phyloP scores from a whole-genome alignment of 305 asterid genomes.

The Fraxinus dipetala region DNA sequence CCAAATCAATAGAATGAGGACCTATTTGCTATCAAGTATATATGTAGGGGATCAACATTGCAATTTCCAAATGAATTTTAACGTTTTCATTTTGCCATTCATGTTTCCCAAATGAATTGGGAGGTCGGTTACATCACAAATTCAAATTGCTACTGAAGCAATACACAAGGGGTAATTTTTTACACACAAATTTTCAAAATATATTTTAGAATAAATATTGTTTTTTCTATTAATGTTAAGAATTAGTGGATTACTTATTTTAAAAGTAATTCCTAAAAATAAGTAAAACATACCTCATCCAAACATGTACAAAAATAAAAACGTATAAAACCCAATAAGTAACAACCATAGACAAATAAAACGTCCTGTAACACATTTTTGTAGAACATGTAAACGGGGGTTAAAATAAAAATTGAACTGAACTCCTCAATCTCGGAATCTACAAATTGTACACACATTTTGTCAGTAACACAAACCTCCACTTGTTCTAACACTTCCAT shows the following conservation, averaged over 20 bases:
- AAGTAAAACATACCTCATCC: not conserved
- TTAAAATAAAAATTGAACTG: slow-evolving; percentile 8
- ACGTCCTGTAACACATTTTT: not conserved
- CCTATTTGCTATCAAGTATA: too few species aligned
- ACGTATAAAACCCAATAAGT: not conserved
- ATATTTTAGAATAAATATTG: not conserved
- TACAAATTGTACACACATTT: slow-evolving; percentile 31
- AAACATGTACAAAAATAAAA: not conserved
- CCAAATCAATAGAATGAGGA: too few species aligned
- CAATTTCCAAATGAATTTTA: too few species aligned
- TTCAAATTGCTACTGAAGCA: not conserved
- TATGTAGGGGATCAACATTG: too few species aligned
- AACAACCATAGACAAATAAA: not conserved
- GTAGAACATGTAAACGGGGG: slow-evolving; percentile 5
- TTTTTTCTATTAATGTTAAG: not conserved
- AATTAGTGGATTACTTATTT: not conserved
- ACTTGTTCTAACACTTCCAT: not conserved
- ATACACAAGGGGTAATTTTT: not conserved
- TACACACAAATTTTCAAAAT: not conserved
- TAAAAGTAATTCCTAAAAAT: not conserved
- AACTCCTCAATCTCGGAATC: slow-evolving; percentile 14
- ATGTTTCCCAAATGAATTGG: too few species aligned
- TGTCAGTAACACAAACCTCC: slow-evolving; percentile 5
- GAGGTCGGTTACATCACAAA: not conserved
- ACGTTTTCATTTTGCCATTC: too few species aligned